Conservation (phyloP, 1,284 basidiomycete species). For the Stygiomarasmius scandens region DNA sequence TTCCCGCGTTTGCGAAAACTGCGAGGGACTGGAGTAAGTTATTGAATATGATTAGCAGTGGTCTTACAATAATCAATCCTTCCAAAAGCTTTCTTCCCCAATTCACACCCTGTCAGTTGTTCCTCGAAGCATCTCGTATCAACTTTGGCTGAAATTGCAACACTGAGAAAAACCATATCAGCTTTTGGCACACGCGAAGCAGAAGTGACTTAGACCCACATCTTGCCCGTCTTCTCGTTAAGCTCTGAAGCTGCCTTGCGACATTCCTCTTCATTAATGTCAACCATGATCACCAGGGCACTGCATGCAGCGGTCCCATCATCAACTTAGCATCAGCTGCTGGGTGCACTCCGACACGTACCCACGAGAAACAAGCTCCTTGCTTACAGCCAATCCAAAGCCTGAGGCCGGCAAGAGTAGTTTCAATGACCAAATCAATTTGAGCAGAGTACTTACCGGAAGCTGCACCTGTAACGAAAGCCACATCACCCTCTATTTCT, state of each 20-base stretch:
- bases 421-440: too few relatives aligned
- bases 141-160: slow-evolving; percentile 20
- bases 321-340: too few relatives aligned
- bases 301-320: too few relatives aligned
- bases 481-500: slow-evolving; percentile 19
- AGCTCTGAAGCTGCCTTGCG: slow-evolving; percentile 18
- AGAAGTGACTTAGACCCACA: slow-evolving; percentile 12
- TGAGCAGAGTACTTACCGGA: slow-evolving; percentile 16
- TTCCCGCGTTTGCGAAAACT: slow-evolving; percentile 26
- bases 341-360: neutral
- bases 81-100: slow-evolving; percentile 19
- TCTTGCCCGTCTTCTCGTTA: slow-evolving; percentile 18
- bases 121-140: slow-evolving; percentile 22
- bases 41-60: neutral
- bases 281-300: slow-evolving; percentile 20
- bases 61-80: slow-evolving; percentile 23
- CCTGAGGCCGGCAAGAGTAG: neutral
- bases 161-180: slow-evolving; percentile 4
- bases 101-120: too few relatives aligned
- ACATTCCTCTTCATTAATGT: slow-evolving; percentile 18
- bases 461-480: slow-evolving; percentile 24
- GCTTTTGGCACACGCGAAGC: neutral
- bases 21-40: neutral
- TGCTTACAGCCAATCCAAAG: slow-evolving; percentile 10
- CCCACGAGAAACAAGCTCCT: slow-evolving; percentile 12